A percentile compares a stretch with the other conserved stretches of the same genome.
phyloP scores from a whole-genome alignment of 768 basidiomycete species.

The Filobasidium floriforme region DNA sequence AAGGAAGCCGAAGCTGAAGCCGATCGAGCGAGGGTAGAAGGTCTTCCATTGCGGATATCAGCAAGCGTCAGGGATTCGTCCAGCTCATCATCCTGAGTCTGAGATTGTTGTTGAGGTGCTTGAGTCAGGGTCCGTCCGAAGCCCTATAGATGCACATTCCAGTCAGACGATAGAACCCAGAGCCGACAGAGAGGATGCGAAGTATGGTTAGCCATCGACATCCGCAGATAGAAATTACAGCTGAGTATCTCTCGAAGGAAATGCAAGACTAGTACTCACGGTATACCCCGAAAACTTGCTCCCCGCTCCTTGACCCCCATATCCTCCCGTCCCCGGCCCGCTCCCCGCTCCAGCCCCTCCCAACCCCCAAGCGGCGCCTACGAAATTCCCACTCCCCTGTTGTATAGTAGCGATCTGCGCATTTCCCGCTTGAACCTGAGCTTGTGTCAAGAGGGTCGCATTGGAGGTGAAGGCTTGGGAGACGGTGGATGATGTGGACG shows the following conservation, averaged over 20 bases:
- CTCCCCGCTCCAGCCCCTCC: constrained; percentile 32
- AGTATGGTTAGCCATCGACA: not conserved
- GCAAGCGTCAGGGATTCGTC: not conserved
- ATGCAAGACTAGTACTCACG: too few species aligned
- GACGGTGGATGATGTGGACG: constrained; percentile 9
- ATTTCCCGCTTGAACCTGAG: constrained; percentile 29
- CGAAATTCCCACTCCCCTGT: constrained; percentile 23
- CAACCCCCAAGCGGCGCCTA: constrained; percentile 27
- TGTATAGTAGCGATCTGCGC: constrained; percentile 16
- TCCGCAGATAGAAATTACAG: not conserved
- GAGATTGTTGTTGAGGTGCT: constrained; percentile 3
- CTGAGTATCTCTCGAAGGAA: not conserved
- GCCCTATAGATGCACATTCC: not conserved
- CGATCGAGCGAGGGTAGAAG: not conserved
- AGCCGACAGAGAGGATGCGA: too few species aligned
- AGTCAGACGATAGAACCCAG: not conserved
- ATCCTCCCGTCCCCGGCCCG: constrained; percentile 14
- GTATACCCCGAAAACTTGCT: constrained; percentile 28
- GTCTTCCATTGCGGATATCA: not conserved
- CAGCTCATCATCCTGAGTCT: not conserved
- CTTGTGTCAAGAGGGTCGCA: constrained; percentile 32
- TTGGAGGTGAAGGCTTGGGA: constrained; percentile 42
- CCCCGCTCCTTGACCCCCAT: not conserved
- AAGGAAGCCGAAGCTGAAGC: too few species aligned
- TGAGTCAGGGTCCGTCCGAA: constrained; percentile 12